A percentile compares a stretch with the other conserved stretches of the same genome.
Evolutionary conservation across 2,329 filamentous ascomycete genomes (phyloP).

Genomic region (Alternaria sp.): DNA sequence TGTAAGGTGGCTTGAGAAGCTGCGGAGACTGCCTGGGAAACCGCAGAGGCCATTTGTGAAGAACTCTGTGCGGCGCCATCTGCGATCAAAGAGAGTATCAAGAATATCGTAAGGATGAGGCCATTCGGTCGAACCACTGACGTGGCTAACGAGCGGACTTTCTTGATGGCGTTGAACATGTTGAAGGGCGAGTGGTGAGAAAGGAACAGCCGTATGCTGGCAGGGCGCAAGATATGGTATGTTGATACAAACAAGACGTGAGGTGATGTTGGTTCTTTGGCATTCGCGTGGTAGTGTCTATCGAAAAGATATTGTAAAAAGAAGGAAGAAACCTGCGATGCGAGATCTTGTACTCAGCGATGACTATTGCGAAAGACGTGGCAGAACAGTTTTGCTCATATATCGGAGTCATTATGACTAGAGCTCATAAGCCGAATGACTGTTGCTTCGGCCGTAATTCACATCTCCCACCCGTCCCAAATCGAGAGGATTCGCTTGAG

Average conservation of each 20-base stretch:
- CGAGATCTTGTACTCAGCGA: neutral
- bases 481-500: too few relatives aligned
- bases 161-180: neutral
- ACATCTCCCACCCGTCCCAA: conserved; percentile 28
- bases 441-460: neutral
- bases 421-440: neutral
- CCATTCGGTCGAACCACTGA: neutral
- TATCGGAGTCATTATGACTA: neutral
- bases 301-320: neutral
- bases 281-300: neutral
- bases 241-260: neutral
- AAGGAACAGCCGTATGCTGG: neutral
- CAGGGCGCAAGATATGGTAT: neutral
- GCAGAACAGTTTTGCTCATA: neutral
- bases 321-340: neutral
- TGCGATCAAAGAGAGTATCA: neutral
- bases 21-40: neutral
- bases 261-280: neutral
- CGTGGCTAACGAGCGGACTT: neutral
- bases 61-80: neutral
- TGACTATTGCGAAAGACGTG: neutral
- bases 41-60: neutral
- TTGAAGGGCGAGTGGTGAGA: neutral
- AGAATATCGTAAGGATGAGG: neutral
- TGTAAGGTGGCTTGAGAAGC: neutral